Evolutionary conservation across 2,329 filamentous ascomycete species (phyloP), one percentile per base, ranked within the genome.

Genomic region (Xylaria sp.): DNA sequence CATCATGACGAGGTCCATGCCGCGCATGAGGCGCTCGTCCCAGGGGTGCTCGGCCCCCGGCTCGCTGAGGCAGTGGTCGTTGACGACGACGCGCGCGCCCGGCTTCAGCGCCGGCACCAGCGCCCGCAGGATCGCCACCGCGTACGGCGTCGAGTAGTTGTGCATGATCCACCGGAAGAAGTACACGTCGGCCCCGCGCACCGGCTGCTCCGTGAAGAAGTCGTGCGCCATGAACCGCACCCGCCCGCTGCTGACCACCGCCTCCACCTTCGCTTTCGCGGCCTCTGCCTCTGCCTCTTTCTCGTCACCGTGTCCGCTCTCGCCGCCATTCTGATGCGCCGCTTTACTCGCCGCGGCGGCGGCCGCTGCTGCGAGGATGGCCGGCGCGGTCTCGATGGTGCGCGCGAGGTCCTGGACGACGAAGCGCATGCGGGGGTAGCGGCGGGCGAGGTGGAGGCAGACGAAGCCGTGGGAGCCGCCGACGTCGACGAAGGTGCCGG

Each of bases 391-490:
- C 6, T 73, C 71, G 13, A 83, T 68, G 16, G 76, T 81, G 59
- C 73, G 76, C n/a, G 69, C 68, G 22, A 82, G 68, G 58, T 84
- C 82, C 63, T 84, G 80, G 20, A 84, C 82, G 13, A 85, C 68
- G 63, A 85, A 84, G 42, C 72, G 74, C 60, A 84, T 75, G 38
- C 78, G 73, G 43, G 73, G 73, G 68, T 78, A 83, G 50, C 68
- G 69, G 56, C 72, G 72, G 1, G 81, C 84, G 40, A 87, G 70
- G 2, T 78, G 80, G n/a, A 81, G 73, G 43, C 74, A 78, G n/a
- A 80, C 78, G 43, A 83, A 81, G 0, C 84, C 84, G 48, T 81
- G 79, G 17, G 78, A 81, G 2, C 84, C 84, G 8, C 84, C 84
- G 13, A 85, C 62, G 50, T 87, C 83, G 4, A 87, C 81, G 38